Conservation (phyloP, 2,329 filamentous ascomycete genomes). For the Cryphonectria naterciae region DNA sequence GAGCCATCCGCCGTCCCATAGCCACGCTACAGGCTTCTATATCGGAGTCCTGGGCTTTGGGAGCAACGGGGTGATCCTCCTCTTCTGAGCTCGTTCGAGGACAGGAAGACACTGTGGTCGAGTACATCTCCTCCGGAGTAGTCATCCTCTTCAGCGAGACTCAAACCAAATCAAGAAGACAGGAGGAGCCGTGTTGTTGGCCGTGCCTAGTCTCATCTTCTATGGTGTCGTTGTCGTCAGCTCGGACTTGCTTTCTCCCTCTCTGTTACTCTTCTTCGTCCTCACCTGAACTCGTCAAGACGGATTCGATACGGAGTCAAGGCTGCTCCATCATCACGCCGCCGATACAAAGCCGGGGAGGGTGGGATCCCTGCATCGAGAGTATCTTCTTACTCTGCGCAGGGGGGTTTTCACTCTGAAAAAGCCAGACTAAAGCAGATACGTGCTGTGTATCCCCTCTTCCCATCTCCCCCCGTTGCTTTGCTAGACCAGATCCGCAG, state of each 20-base stretch:
- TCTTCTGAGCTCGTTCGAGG: not conserved
- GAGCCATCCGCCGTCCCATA: not conserved
- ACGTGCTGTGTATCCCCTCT: not conserved
- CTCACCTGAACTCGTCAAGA: not conserved
- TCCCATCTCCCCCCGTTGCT: not conserved
- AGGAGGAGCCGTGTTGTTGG: not conserved
- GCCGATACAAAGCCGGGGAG: not conserved
- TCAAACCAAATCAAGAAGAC: not conserved
- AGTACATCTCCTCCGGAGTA: not conserved
- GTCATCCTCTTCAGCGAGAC: not conserved
- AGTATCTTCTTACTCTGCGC: not conserved
- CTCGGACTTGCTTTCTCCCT: not conserved
- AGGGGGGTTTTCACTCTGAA: not conserved
- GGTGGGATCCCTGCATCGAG: not conserved
- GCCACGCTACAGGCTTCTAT: not conserved
- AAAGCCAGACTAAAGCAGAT: not conserved
- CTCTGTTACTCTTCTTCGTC: not conserved
- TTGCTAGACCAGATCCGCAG: not conserved
- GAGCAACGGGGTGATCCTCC: conserved; percentile 1
- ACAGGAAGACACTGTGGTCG: not conserved
- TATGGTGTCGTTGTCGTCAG: not conserved
- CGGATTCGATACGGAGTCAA: not conserved
- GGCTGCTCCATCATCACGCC: not conserved
- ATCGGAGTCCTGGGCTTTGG: not conserved
- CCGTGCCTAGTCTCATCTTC: not conserved